Conservation (phyloP, 257 asterid species). For the Petunia secreta region DNA sequence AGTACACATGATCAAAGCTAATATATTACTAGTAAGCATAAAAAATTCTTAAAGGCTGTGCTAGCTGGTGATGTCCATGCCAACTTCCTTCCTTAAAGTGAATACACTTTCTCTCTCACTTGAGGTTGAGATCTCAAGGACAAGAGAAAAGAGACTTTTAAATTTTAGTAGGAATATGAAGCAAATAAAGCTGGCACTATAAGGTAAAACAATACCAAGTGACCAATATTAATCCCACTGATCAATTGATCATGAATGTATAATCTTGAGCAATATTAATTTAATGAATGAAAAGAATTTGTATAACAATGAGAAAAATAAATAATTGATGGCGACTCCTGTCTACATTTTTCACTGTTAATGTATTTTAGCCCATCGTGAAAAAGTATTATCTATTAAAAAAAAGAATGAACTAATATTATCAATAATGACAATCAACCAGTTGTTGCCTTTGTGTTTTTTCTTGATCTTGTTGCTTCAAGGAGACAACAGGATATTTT, state of each 20-base stretch:
- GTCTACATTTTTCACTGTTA: neutral
- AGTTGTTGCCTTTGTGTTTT: constrained; percentile 24
- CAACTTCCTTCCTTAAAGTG: neutral
- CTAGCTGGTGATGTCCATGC: neutral
- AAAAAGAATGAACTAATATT: neutral
- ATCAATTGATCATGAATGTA: neutral
- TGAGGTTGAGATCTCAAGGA: neutral
- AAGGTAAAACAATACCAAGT: neutral
- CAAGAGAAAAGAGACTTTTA: neutral
- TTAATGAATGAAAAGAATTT: neutral
- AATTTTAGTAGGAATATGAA: neutral
- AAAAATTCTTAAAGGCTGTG: neutral
- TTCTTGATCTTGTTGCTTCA: constrained; percentile 24
- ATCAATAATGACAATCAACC: constrained; percentile 33
- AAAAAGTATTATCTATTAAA: neutral
- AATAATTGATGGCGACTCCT: neutral
- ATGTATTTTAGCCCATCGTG: neutral
- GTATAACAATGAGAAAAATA: neutral
- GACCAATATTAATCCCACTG: neutral
- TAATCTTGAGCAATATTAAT: neutral
- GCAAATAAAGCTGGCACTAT: neutral
- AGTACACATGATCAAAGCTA: too few species aligned
- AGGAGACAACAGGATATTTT: constrained; percentile 20
- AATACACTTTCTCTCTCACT: neutral
- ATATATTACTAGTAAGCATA: too few species aligned